These are phyloP conservation scores for Arctostaphylos glauca DNA, from an alignment of 148 eudicot genomes.

Conservation along the genomic window DNA sequence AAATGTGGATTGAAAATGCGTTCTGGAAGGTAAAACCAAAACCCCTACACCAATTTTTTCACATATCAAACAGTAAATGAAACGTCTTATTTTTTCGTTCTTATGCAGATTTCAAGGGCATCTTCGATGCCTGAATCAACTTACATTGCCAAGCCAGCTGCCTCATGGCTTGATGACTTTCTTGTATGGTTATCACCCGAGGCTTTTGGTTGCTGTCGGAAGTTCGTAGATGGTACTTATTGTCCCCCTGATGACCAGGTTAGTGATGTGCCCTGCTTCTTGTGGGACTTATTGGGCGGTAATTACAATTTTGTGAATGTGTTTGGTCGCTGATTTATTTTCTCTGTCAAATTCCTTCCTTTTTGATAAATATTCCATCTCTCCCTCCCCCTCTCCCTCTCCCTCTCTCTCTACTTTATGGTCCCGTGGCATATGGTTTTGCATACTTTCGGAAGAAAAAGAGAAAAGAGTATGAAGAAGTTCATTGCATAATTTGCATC, in stretches of 20 bases:
- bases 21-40: background rate
- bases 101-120: slow-evolving; percentile 67
- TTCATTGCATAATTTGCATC: background rate
- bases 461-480: background rate
- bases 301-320: background rate
- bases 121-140: slow-evolving; percentile 55
- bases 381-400: background rate
- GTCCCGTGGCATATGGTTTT: background rate
- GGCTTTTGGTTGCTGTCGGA: slow-evolving; percentile 79
- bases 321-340: background rate
- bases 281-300: background rate
- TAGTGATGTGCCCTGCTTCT: slow-evolving; percentile 12
- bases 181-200: slow-evolving; percentile 82
- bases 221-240: slow-evolving; percentile 56
- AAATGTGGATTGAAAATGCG: background rate
- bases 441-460: background rate
- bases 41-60: background rate
- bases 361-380: background rate
- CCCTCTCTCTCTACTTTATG: background rate
- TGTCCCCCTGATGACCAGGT: slow-evolving; percentile 88
- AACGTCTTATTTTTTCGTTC: background rate
- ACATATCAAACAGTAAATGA: background rate
- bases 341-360: slow-evolving; percentile 9
- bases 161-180: slow-evolving; percentile 84
- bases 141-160: slow-evolving; percentile 74